These are phyloP conservation scores for Saturnispora galanensis DNA, from an alignment of 805 yeast genomes.

Conservation along the genomic window DNA sequence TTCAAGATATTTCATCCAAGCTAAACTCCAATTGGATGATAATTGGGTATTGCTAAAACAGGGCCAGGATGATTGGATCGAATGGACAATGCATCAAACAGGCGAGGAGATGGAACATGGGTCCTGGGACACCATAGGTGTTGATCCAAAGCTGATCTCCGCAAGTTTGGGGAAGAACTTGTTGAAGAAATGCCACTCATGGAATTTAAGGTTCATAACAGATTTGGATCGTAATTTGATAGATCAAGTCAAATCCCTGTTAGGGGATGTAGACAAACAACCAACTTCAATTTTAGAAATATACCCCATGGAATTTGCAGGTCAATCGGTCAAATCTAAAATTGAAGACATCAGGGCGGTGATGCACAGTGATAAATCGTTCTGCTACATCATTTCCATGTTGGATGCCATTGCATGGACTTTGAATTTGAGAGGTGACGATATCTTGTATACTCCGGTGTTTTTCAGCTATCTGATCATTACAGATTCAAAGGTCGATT, in stretches of 20 bases:
- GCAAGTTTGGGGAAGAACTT: slow-evolving; percentile 36
- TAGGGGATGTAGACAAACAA: slow-evolving; percentile 16
- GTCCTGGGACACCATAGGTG: slow-evolving; percentile 44
- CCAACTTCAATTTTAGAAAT: slow-evolving; percentile 19
- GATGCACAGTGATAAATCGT: slow-evolving; percentile 24
- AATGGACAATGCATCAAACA: slow-evolving; percentile 58
- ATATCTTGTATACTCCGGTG: slow-evolving; percentile 78
- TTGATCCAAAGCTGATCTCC: slow-evolving; percentile 71
- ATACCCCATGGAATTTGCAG: slow-evolving; percentile 32
- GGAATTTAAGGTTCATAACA: slow-evolving; percentile 38
- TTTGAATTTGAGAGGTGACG: slow-evolving; percentile 45
- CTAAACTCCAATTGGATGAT: slow-evolving; percentile 66
- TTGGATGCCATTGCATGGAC: slow-evolving; percentile 48
- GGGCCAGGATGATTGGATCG: slow-evolving; percentile 79
- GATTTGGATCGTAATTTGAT: slow-evolving; percentile 53
- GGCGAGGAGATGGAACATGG: slow-evolving; percentile 3
- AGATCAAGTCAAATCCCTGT: slow-evolving; percentile 57
- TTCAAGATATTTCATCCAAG: slow-evolving; percentile 91
- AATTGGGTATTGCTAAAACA: slow-evolving; percentile 78
- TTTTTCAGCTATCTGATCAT: slow-evolving; percentile 61
- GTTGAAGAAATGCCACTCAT: slow-evolving; percentile 22
- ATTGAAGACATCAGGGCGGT: slow-evolving; percentile 23
- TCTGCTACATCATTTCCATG: slow-evolving; percentile 41
- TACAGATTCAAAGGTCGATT: slow-evolving; percentile 26
- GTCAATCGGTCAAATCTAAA: slow-evolving; percentile 31